phyloP scores from a whole-genome alignment of 192 early-diverging fungal genomes.

The Umbelopsis ramanniana region DNA sequence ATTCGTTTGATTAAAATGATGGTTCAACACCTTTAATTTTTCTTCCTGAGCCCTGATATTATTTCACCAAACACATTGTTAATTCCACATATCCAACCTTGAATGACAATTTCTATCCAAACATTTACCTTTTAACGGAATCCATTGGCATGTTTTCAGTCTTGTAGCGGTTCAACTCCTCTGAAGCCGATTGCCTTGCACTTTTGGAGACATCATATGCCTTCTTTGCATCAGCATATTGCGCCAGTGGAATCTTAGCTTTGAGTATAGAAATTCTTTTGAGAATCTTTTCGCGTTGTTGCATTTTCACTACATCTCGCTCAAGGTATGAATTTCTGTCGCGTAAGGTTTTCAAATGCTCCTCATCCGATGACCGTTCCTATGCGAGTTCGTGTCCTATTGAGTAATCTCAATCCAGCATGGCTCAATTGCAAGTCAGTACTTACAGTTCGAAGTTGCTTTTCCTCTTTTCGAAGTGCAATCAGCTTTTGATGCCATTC shows the following conservation, averaged over 20 bases:
- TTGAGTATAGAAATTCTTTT: constrained; percentile 59
- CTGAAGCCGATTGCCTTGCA: constrained; percentile 1
- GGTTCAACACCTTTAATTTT: neutral
- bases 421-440: neutral
- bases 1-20: constrained; percentile 1
- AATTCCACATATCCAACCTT: neutral
- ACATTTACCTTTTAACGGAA: neutral
- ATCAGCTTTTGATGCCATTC: constrained; percentile 72
- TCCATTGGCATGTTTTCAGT: constrained; percentile 44
- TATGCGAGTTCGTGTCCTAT: constrained; percentile 6
- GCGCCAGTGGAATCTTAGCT: constrained; percentile 60
- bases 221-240: constrained; percentile 60
- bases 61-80: neutral
- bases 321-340: constrained; percentile 74
- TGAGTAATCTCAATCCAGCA: neutral
- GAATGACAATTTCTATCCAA: neutral
- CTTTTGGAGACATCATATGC: constrained; percentile 45
- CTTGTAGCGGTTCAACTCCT: constrained; percentile 32
- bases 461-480: constrained; percentile 56
- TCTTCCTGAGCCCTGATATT: neutral
- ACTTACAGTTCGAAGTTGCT: constrained; percentile 43
- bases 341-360: constrained; percentile 64
- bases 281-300: constrained; percentile 71
- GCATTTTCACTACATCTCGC: constrained; percentile 75
- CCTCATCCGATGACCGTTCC: constrained; percentile 52